Base-by-base conservation (phyloP, 2,329 filamentous ascomycete genomes). In the Aspergillus sp. region DNA sequence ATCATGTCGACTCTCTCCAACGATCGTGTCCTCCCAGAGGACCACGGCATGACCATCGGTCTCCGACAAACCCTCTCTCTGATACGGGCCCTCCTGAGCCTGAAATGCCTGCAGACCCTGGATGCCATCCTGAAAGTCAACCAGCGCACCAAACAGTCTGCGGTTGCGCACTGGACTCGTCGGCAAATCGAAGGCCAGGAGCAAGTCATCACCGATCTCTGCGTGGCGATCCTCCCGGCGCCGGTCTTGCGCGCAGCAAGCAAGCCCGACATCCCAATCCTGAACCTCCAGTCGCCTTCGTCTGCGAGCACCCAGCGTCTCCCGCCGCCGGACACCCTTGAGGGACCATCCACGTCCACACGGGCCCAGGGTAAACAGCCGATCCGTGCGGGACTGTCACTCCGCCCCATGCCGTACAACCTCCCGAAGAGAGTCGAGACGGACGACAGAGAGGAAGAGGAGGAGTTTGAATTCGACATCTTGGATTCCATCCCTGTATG, bases 71-170 rank as follows among this genome's bases (percentile, higher is more conserved):
- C 56, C 9, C 46, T 63, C 43, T 42, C 54, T 3, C 59, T 69
- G 11, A 55, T 64, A 14, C 42, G 49, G 25, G 45, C 58, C n/a
- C 50, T 68, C 4, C 42, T 59, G 7, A 57, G 57, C 32, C 58
- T 70, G 20, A 66, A 66, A 31, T 9, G 64, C 9, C 53, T 69
- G n/a, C 63, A 65, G 38, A 47, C 50, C 1, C 20, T 58, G n/a
- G 61, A 59, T 4, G 54, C 45, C 38, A 16, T 67, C 16, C 48
- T 55, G 19, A 49, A 41, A 1, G 56, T 56, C 25, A 50, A 62
- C 21, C 52, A 49, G 32, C 55, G 3, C 31, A 49, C 19, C 31
- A 11, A 53, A 58, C n/a, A 55, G 45, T 4, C 47, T 58, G 34
- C 50, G 40, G 43, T 29, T 45, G 25, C 25, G 57, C 3, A n/a